A percentile compares a stretch with the other conserved stretches of the same genome.
These are phyloP conservation scores for Aureobasidium zeae DNA, from an alignment of 2,329 filamentous ascomycete species.

Conservation along the genomic window DNA sequence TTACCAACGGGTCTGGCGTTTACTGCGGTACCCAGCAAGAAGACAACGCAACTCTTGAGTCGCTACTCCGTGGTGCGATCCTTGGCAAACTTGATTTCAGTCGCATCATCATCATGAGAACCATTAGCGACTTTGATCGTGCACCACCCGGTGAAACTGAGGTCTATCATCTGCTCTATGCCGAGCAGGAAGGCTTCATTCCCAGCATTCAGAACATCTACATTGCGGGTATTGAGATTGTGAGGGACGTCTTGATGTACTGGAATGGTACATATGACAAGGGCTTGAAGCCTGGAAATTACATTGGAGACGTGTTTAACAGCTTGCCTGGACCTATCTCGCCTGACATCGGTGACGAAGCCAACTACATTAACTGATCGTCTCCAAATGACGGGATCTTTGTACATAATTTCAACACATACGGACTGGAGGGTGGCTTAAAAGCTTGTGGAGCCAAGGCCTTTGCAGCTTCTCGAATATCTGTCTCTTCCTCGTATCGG, in stretches of 20 bases:
- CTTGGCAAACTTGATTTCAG: constrained; percentile 27
- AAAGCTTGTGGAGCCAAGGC: no score
- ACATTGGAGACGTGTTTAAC: constrained; percentile 61
- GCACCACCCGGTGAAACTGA: constrained; percentile 49
- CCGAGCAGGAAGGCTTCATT: constrained; percentile 53
- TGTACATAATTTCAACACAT: no score
- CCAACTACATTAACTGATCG: constrained; percentile 5
- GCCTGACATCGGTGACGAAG: background rate
- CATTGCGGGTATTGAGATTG: constrained; percentile 53
- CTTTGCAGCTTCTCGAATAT: no score
- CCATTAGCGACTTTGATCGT: constrained; percentile 61
- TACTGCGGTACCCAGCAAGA: constrained; percentile 32
- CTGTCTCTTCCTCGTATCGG: no score
- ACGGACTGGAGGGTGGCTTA: no score
- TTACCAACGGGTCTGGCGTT: constrained; percentile 29
- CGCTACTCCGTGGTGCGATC: constrained; percentile 25
- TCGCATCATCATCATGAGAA: constrained; percentile 30
- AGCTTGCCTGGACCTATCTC: constrained; percentile 35
- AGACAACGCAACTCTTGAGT: constrained; percentile 30
- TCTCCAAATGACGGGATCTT: no score
- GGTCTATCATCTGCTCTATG: constrained; percentile 50
- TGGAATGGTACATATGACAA: constrained; percentile 50
- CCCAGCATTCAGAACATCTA: constrained; percentile 60
- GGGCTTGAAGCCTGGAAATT: constrained; percentile 52
- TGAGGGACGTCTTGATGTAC: constrained; percentile 50